Evolutionary conservation across 2,329 filamentous ascomycete genomes (phyloP), one percentile per base, ranked within the genome.

Genomic region (Colletotrichum sidae): DNA sequence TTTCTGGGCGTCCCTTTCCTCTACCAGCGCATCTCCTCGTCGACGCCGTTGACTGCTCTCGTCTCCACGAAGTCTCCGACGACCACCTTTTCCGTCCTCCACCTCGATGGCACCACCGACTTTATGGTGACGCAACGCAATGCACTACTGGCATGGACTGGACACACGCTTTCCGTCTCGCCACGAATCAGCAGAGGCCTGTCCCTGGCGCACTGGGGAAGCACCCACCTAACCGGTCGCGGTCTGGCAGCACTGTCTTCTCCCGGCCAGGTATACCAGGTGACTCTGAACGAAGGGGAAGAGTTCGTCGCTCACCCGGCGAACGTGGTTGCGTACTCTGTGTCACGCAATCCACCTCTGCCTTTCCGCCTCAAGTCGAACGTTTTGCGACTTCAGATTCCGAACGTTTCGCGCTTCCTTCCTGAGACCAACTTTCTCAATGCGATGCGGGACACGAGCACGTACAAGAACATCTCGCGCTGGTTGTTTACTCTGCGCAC

Each of bases 91-190:
- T 90, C 92, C 11, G 88, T 97, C 8, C 85, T 99, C 34, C 92
- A 95, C 75, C 87, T 99, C 55, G 94, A 99, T 81, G 96, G 96
- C 63, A 93, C 94, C 5, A 90, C 94, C 63, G 96, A 99, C 80
- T 99, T 96, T 95, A 92, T 97, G 83, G 83, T 99, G 8, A 87
- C 93, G 7, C 94, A 98, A 76, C 87, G 93, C 68, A 91, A 92
- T 69, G 94, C 94, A 2, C 84, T 99, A 57, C 84, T 98, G n/a
- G 96, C 96, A 59, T 99, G 96, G 96, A 97, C 95, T 0, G 96
- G 96, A 35, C 92, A 97, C 76, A 94, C 93, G 1, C 83, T 99
- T 59, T 83, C 84, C 13, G 85, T 96, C 49, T 89, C 88, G 41
- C 93, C 94, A 3, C 90, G 88, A 51, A 83, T 96, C 69, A 94